These are phyloP conservation scores for Inga leiocalycina DNA, from an alignment of 306 rosid genomes.

Conservation along the genomic window DNA sequence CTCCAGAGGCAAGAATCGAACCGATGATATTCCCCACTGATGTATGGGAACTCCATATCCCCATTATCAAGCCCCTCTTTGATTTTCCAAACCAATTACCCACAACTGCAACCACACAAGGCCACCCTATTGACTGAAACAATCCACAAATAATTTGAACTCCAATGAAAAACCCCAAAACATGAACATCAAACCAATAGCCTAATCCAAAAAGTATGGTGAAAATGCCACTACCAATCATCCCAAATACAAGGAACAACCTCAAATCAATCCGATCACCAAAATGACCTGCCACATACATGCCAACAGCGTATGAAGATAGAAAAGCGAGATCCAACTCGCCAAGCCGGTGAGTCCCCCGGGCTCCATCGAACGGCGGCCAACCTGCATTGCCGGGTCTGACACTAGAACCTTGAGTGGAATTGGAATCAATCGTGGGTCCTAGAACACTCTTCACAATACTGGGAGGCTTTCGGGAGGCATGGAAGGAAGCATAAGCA, in stretches of 20 bases:
- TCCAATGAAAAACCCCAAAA: conserved; percentile 62
- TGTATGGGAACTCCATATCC: conserved; percentile 90
- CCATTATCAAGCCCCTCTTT: conserved; percentile 73
- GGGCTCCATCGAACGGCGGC: conserved; percentile 62
- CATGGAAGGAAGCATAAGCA: conserved; percentile 72
- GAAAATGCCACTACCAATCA: conserved; percentile 83
- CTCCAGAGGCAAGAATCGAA: conserved; percentile 72
- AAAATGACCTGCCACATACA: conserved; percentile 66
- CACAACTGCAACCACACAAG: conserved; percentile 79
- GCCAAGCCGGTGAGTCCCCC: conserved; percentile 65
- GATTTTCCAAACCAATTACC: conserved; percentile 72
- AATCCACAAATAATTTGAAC: conserved; percentile 87
- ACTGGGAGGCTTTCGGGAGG: conserved; percentile 79
- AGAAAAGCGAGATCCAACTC: conserved; percentile 75
- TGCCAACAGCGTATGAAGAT: conserved; percentile 61
- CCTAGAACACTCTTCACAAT: conserved; percentile 78
- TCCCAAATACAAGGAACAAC: conserved; percentile 65
- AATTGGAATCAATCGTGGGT: conserved; percentile 42
- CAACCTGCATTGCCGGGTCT: conserved; percentile 49
- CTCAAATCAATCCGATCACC: conserved; percentile 71
- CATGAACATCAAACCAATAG: conserved; percentile 81
- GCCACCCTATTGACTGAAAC: conserved; percentile 98
- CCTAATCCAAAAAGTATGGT: conserved; percentile 82
- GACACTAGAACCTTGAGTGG: conserved; percentile 12
- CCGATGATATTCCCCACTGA: conserved; percentile 90